phyloP scores from a whole-genome alignment of 1,139 yeast genomes.

The Taphrina communis region DNA sequence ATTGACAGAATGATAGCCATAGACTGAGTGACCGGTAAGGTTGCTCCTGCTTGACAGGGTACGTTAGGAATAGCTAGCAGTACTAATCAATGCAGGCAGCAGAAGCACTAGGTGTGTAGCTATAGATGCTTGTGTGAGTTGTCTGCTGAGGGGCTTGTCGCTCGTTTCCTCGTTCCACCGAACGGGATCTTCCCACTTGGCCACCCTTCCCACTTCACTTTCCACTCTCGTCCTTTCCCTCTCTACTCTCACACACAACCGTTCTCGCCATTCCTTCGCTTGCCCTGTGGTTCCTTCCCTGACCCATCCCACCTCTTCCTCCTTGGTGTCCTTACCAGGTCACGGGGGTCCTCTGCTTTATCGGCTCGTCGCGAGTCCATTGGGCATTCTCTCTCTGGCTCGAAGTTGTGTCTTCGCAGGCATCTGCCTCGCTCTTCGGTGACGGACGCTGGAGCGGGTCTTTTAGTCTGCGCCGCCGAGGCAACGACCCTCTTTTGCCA shows the following conservation, averaged over 20 bases:
- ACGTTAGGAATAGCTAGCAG: no score
- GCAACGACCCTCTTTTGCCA: background rate
- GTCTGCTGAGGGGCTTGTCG: background rate
- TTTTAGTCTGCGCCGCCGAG: background rate
- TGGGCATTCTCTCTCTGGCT: background rate
- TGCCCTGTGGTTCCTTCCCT: no score
- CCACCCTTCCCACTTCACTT: background rate
- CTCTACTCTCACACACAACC: background rate
- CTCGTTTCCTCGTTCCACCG: constrained; percentile 10
- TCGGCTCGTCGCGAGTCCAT: no score
- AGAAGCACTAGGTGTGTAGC: no score
- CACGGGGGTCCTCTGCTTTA: no score
- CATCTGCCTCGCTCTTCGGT: background rate
- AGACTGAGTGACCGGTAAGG: no score
- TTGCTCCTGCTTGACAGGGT: no score
- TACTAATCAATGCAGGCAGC: no score
- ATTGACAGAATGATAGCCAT: no score
- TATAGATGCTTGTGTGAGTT: no score
- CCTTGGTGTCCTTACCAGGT: background rate
- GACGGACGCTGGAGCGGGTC: background rate
- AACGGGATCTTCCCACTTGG: background rate
- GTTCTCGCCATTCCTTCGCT: background rate
- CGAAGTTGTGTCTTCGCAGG: background rate
- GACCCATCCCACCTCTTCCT: no score
- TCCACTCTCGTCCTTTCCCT: no score